A percentile compares a stretch with the other conserved stretches of the same genome.
Evolutionary conservation across 352 stramenopile species (phyloP).

Genomic region (Globisporangium middletonii): DNA sequence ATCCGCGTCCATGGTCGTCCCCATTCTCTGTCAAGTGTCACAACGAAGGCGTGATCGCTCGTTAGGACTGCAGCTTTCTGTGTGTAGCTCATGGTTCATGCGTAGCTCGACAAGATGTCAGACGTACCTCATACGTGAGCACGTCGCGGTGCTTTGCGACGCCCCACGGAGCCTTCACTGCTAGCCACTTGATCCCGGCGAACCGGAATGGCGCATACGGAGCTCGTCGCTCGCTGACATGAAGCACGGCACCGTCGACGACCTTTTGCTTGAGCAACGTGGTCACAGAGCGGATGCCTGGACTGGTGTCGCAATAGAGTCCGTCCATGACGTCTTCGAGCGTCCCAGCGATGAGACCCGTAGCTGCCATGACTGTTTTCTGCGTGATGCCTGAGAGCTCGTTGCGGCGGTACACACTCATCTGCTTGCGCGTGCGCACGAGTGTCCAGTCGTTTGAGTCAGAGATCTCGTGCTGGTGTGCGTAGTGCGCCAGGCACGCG

Average conservation of each 20-base stretch:
- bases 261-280: constrained; percentile 30
- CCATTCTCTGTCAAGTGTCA: constrained; percentile 23
- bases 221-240: constrained; percentile 21
- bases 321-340: constrained; percentile 36
- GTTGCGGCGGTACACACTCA: constrained; percentile 13
- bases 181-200: constrained; percentile 44
- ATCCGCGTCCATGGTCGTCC: constrained; percentile 38
- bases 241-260: constrained; percentile 27
- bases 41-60: not conserved
- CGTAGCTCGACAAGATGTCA: no score
- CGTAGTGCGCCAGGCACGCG: constrained; percentile 9
- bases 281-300: constrained; percentile 25
- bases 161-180: constrained; percentile 22
- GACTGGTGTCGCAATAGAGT: constrained; percentile 35
- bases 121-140: constrained; percentile 24
- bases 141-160: constrained; percentile 22
- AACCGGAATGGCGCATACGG: constrained; percentile 32
- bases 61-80: no score
- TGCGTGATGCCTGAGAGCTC: not conserved
- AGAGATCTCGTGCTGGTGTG: constrained; percentile 11
- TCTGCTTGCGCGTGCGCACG: constrained; percentile 17
- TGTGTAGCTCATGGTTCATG: no score
- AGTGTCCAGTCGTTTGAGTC: constrained; percentile 15
- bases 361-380: constrained; percentile 14
- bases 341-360: constrained; percentile 9